These are phyloP conservation scores for Coemansia sp. DNA, from an alignment of 371 early-diverging fungal genomes.

Conservation along the genomic window DNA sequence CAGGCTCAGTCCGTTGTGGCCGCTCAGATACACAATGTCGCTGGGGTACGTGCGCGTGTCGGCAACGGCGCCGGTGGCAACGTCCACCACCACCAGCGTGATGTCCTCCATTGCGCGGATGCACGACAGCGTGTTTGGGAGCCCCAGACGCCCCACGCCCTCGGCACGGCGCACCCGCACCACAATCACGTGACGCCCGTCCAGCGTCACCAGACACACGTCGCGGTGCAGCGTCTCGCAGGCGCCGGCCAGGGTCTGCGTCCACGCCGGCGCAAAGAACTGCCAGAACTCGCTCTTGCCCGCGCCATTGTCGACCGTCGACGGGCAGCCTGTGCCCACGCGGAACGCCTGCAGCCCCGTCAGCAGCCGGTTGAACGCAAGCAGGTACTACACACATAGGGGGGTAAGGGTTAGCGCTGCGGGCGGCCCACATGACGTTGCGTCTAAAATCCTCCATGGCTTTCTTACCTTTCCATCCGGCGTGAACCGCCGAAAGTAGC, in stretches of 20 bases:
- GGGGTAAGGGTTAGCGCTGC: too few relatives aligned
- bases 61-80: slow-evolving; percentile 20
- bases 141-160: background rate
- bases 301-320: slow-evolving; percentile 10
- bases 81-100: slow-evolving; percentile 33
- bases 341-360: slow-evolving; percentile 38
- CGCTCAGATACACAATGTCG: slow-evolving; percentile 44
- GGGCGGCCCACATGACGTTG: too few relatives aligned
- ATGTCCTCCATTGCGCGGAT: slow-evolving; percentile 40
- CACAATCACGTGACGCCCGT: slow-evolving; percentile 32
- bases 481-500: slow-evolving; percentile 49
- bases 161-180: slow-evolving; percentile 28
- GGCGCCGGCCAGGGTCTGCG: slow-evolving; percentile 20
- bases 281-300: slow-evolving; percentile 45
- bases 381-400: slow-evolving; percentile 21
- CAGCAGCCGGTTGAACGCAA: slow-evolving; percentile 44
- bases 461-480: slow-evolving; percentile 49
- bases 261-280: slow-evolving; percentile 45
- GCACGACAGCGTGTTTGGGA: slow-evolving; percentile 31
- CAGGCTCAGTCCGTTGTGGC: slow-evolving; percentile 49
- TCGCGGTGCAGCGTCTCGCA: slow-evolving; percentile 48
- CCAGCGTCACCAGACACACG: slow-evolving; percentile 39
- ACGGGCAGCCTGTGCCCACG: slow-evolving; percentile 28
- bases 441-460: too few relatives aligned
- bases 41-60: slow-evolving; percentile 37